Base-by-base conservation (phyloP, 352 stramenopile genomes). In the Phytophthora melonis region DNA sequence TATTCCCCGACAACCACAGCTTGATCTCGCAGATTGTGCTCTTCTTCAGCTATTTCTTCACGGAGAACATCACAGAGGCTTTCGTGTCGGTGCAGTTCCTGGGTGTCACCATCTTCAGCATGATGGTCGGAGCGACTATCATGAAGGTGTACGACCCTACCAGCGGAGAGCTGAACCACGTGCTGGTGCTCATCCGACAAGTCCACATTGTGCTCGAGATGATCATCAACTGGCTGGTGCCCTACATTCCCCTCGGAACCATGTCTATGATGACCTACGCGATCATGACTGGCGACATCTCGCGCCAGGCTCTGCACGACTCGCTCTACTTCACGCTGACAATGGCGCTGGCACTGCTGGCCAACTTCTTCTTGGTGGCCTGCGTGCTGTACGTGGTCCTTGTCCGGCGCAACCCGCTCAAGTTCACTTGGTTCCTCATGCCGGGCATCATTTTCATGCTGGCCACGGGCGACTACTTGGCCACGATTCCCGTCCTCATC, bases 191-290 rank as follows among this genome's bases (percentile, higher is more conserved):
- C 5, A 77, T 91, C 43, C 81, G 84, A 57, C 86, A 93, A 64
- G 60, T 89, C 8, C 66, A 90, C 57, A 55, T 90, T 19, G 82
- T 91, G 59, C 73, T 91, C 21, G 86, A 91, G 58, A 77, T 89
- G 63, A 86, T 91, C n/a, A 72, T 93, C 43, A 93, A 91, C 71
- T 93, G 83, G 80, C 34, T 91, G 14, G 80, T 93, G 41, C 63
- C 68, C 7, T 91, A 80, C 63, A 81, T 86, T 50, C 82, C 86
- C 1, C 54, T 89, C 5, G 77, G 78, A 30, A 88, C 80, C 52
- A 55, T 88, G 43, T 84, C 77, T 10, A 83, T 83, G 66, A 84
- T 90, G 64, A 80, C 78, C 6, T 88, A 74, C 64, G 84, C 76
- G 27, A 81, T 90, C 66, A 84, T 87, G 78, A 81, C 70, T 5